These are phyloP conservation scores for Sporopachydermia cereana DNA, from an alignment of 1,139 yeast genomes.

Conservation along the genomic window DNA sequence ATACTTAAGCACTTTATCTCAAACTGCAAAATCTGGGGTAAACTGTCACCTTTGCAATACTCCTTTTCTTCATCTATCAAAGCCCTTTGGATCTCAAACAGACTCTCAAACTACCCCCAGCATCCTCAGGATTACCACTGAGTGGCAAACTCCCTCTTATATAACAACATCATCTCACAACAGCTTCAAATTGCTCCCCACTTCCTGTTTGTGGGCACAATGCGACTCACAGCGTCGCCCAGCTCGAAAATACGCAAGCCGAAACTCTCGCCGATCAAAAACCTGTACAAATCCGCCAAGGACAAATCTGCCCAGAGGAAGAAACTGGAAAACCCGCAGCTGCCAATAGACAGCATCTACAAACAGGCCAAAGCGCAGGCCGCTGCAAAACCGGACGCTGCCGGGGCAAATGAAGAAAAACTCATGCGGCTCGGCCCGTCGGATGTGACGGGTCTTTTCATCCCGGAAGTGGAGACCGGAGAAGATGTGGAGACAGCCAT, in stretches of 20 bases:
- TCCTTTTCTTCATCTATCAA: too few species aligned
- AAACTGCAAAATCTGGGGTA: too few species aligned
- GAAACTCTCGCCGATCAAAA: neutral
- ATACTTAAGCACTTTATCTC: too few species aligned
- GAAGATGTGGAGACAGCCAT: constrained; percentile 16
- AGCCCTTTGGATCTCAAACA: too few species aligned
- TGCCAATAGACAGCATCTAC: neutral
- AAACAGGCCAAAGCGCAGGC: neutral
- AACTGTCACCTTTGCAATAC: too few species aligned
- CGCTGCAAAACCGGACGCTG: too few species aligned
- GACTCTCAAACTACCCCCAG: too few species aligned
- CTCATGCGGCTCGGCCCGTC: neutral
- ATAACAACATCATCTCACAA: too few species aligned
- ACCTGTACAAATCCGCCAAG: neutral
- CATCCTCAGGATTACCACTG: too few species aligned
- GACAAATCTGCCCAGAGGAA: constrained; percentile 1
- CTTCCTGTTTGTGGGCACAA: neutral
- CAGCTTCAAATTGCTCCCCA: too few species aligned
- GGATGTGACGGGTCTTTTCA: neutral
- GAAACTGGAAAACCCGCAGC: neutral
- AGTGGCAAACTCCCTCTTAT: too few species aligned
- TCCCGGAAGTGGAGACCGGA: neutral
- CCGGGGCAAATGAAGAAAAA: neutral
- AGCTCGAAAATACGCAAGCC: neutral
- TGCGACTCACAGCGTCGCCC: constrained; percentile 3